phyloP scores from a whole-genome alignment of 148 eudicot species.

The Rhododendron griersonianum region DNA sequence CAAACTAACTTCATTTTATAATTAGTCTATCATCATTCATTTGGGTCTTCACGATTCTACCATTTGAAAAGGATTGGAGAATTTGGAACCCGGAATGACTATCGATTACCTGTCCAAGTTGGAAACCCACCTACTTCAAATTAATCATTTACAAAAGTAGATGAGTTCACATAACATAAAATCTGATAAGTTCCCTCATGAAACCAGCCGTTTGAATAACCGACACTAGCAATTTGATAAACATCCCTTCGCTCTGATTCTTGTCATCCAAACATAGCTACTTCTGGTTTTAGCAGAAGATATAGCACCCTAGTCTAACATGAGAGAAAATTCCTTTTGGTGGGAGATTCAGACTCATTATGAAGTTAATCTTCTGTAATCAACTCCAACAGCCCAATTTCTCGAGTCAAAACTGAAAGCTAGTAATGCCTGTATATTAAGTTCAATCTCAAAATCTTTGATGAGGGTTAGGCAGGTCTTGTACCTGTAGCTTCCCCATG shows the following conservation, averaged over 20 bases:
- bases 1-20: no score
- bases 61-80: no score
- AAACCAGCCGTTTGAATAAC: not conserved
- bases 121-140: not conserved
- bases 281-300: not conserved
- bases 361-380: not conserved
- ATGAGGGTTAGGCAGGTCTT: not conserved
- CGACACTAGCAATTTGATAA: not conserved
- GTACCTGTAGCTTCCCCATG: slow-evolving; percentile 36
- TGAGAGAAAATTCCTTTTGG: not conserved
- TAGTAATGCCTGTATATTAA: not conserved
- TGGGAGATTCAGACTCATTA: not conserved
- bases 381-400: not conserved
- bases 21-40: no score
- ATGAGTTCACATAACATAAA: not conserved
- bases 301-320: not conserved
- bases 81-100: not conserved
- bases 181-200: not conserved
- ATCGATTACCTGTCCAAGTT: not conserved
- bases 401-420: not conserved
- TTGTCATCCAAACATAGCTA: not conserved
- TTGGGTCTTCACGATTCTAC: no score
- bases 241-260: not conserved
- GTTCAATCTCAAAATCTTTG: not conserved
- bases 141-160: not conserved